A percentile compares a stretch with the other conserved stretches of the same genome.
These are phyloP conservation scores for Meyerozyma sp. DNA, from an alignment of 1,139 yeast species.

Conservation along the genomic window DNA sequence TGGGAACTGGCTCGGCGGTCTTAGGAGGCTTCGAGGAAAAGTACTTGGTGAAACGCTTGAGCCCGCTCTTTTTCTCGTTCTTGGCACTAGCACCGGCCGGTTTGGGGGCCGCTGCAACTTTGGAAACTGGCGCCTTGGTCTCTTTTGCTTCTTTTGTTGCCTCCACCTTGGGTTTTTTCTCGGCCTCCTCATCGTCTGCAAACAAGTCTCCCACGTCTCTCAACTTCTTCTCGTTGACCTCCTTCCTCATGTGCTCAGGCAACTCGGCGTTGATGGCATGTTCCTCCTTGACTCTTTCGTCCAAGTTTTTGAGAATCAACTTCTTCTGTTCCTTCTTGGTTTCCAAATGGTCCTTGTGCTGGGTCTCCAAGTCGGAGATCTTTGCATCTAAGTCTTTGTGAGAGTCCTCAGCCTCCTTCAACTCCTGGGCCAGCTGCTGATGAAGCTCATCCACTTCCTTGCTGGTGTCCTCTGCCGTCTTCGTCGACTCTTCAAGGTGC, in stretches of 20 bases:
- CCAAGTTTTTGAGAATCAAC: slow-evolving; percentile 27
- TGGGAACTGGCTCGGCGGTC: slow-evolving; percentile 4
- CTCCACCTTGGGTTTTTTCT: too few species aligned
- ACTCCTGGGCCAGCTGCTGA: slow-evolving; percentile 18
- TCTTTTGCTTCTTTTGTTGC: too few species aligned
- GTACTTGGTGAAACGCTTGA: slow-evolving; percentile 1
- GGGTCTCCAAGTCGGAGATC: slow-evolving; percentile 23
- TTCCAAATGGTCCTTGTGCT: slow-evolving; percentile 23
- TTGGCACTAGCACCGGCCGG: slow-evolving; percentile 1
- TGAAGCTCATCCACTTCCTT: slow-evolving; percentile 28
- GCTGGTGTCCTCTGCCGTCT: slow-evolving; percentile 28
- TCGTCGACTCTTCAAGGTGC: slow-evolving; percentile 27
- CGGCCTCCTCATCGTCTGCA: slow-evolving; percentile 19
- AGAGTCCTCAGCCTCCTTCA: slow-evolving; percentile 19
- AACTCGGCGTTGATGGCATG: slow-evolving; percentile 42
- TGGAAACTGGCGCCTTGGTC: slow-evolving; percentile 1
- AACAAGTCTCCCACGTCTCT: slow-evolving; percentile 40
- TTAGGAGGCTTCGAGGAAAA: slow-evolving; percentile 3
- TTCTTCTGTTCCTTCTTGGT: slow-evolving; percentile 29
- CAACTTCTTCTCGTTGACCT: slow-evolving; percentile 35
- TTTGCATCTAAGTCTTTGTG: slow-evolving; percentile 23
- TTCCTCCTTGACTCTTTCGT: slow-evolving; percentile 35
- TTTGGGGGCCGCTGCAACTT: slow-evolving; percentile 6
- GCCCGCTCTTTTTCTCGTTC: neutral
- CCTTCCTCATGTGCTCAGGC: slow-evolving; percentile 48